Evolutionary conservation across 2,329 filamentous ascomycete species (phyloP).

Genomic region (Coleophoma cylindrospora): DNA sequence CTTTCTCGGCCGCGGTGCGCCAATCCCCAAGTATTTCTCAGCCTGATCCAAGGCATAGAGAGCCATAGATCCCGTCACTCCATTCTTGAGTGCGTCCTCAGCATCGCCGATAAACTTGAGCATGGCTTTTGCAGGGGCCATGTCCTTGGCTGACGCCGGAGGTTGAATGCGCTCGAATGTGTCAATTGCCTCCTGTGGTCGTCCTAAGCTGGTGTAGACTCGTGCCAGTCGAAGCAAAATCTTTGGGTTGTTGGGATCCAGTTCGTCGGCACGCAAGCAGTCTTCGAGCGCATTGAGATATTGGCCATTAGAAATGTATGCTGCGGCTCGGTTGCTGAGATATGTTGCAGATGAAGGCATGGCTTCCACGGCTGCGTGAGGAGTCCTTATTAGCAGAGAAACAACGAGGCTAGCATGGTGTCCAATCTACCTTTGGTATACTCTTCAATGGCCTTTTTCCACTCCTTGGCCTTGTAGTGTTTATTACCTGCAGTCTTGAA

Average conservation of each 20-base stretch:
- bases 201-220: slow-evolving; percentile 82
- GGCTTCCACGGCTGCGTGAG: slow-evolving; percentile 72
- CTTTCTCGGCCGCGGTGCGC: slow-evolving; percentile 79
- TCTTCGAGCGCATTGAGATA: slow-evolving; percentile 81
- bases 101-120: slow-evolving; percentile 74
- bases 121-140: slow-evolving; percentile 79
- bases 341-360: slow-evolving; percentile 84
- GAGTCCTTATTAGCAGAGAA: neutral
- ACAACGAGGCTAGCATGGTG: neutral
- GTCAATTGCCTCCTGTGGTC: slow-evolving; percentile 79
- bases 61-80: slow-evolving; percentile 84
- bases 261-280: slow-evolving; percentile 72
- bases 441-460: slow-evolving; percentile 79
- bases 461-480: slow-evolving; percentile 94
- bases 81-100: slow-evolving; percentile 67
- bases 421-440: slow-evolving; percentile 78
- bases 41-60: slow-evolving; percentile 89
- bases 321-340: slow-evolving; percentile 90
- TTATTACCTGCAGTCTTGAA: slow-evolving; percentile 95
- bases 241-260: slow-evolving; percentile 84
- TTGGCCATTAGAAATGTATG: slow-evolving; percentile 82
- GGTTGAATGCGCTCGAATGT: slow-evolving; percentile 79
- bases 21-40: slow-evolving; percentile 69
- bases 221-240: slow-evolving; percentile 83
- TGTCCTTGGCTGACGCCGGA: slow-evolving; percentile 78